A percentile compares a stretch with the other conserved stretches of the same genome.
Conservation (phyloP, 2,329 filamentous ascomycete species). For the Colletotrichum costaricense region DNA sequence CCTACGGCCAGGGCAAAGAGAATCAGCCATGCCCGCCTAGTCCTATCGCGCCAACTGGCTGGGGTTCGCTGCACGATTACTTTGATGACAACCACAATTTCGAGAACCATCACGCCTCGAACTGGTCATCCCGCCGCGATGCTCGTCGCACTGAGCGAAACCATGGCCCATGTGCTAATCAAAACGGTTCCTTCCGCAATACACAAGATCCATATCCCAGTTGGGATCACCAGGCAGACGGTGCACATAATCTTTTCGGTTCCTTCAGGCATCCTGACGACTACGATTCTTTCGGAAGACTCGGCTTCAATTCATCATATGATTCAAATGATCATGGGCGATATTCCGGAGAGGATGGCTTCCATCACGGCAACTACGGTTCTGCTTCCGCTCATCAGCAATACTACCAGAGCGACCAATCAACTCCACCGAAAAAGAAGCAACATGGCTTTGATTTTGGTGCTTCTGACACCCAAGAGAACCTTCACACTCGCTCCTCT, state of each 20-base stretch:
- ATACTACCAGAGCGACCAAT: background rate
- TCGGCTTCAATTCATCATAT: background rate
- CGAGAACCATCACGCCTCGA: background rate
- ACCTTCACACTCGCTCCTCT: background rate
- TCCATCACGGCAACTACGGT: background rate
- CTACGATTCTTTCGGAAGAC: background rate
- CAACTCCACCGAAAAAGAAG: background rate
- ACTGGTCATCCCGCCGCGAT: background rate
- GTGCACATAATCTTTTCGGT: background rate
- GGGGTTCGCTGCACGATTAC: background rate
- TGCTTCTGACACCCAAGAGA: background rate
- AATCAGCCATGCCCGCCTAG: background rate
- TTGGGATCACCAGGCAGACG: background rate
- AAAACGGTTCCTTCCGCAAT: background rate
- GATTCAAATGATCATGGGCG: background rate
- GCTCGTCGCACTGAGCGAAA: background rate
- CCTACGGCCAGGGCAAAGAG: slow-evolving; percentile 17
- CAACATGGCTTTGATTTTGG: background rate
- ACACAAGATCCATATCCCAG: background rate
- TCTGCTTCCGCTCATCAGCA: background rate
- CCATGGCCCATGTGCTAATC: background rate
- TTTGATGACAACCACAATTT: background rate
- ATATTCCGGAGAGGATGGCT: background rate
- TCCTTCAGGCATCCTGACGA: background rate
- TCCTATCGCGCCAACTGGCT: background rate